Evolutionary conservation across 2,329 filamentous ascomycete species (phyloP).

Genomic region (Venturia aucupariae): DNA sequence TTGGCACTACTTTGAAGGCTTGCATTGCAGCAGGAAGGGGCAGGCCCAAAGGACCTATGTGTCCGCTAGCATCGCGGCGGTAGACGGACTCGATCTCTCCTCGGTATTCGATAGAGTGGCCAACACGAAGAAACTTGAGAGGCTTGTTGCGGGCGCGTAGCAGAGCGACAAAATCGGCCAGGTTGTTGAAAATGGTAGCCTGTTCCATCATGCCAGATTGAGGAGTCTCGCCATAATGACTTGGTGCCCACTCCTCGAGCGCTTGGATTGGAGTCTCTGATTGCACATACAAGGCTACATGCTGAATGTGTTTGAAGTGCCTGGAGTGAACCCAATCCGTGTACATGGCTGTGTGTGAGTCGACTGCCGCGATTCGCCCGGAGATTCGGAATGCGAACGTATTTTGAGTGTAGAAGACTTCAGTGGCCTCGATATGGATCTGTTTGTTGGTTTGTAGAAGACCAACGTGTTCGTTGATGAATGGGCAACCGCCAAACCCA

Average conservation of each 20-base stretch:
- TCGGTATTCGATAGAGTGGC: background rate
- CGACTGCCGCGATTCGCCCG: background rate
- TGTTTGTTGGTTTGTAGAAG: background rate
- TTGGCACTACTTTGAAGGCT: background rate
- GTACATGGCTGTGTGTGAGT: background rate
- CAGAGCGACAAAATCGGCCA: background rate
- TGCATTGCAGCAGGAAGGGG: background rate
- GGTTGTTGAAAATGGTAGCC: background rate
- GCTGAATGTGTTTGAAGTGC: background rate
- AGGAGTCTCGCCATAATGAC: background rate
- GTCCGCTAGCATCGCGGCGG: background rate
- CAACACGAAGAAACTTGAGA: background rate
- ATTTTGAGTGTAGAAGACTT: conserved; percentile 5
- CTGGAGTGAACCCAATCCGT: background rate
- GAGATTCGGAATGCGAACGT: background rate
- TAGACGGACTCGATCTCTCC: background rate
- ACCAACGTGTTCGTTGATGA: background rate
- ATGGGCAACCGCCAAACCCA: background rate
- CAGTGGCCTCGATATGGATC: background rate
- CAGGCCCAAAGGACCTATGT: background rate
- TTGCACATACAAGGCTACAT: background rate
- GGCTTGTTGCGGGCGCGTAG: background rate
- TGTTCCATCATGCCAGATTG: background rate
- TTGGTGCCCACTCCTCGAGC: background rate
- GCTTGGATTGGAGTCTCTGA: background rate